These are phyloP conservation scores for Apiotrichum domesticum DNA, from an alignment of 1,284 basidiomycete species.

Conservation along the genomic window DNA sequence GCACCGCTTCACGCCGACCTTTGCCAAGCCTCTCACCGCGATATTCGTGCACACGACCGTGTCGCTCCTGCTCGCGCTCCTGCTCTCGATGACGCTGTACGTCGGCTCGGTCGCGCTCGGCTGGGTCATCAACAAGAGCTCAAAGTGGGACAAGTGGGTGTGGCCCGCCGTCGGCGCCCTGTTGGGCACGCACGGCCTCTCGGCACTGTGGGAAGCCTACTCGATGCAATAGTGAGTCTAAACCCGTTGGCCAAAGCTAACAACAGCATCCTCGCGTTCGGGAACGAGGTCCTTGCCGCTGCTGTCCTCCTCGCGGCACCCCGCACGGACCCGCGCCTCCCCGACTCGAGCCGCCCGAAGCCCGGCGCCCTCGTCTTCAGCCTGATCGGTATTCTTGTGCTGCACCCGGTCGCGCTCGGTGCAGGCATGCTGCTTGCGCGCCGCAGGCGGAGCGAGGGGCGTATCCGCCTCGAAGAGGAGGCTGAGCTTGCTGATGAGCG, in stretches of 20 bases:
- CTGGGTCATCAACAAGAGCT: slow-evolving; percentile 41
- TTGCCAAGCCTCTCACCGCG: slow-evolving; percentile 49
- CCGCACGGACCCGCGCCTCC: slow-evolving; percentile 28
- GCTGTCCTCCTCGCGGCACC: slow-evolving; percentile 41
- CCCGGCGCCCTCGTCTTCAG: slow-evolving; percentile 39
- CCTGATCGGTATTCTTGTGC: slow-evolving; percentile 40
- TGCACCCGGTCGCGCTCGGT: slow-evolving; percentile 42
- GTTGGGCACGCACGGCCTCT: slow-evolving; percentile 33
- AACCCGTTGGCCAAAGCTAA: background rate
- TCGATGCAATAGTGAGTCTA: slow-evolving; percentile 33
- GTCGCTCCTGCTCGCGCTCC: slow-evolving; percentile 50
- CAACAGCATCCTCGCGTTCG: slow-evolving; percentile 35
- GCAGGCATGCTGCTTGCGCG: slow-evolving; percentile 35
- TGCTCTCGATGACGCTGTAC: slow-evolving; percentile 49
- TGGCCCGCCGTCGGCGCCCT: slow-evolving; percentile 41
- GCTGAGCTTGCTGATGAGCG: slow-evolving; percentile 37
- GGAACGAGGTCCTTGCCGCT: slow-evolving; percentile 40
- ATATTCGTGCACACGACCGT: slow-evolving; percentile 51
- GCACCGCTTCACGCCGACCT: slow-evolving; percentile 36
- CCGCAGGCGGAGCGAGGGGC: slow-evolving; percentile 31
- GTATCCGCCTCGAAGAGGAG: slow-evolving; percentile 47
- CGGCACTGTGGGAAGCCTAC: slow-evolving; percentile 36
- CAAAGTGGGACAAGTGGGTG: slow-evolving; percentile 26
- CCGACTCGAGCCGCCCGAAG: slow-evolving; percentile 30
- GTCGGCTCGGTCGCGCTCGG: slow-evolving; percentile 50